Conservation (phyloP, 352 stramenopile genomes). For the Halophytophthora polymorphica region DNA sequence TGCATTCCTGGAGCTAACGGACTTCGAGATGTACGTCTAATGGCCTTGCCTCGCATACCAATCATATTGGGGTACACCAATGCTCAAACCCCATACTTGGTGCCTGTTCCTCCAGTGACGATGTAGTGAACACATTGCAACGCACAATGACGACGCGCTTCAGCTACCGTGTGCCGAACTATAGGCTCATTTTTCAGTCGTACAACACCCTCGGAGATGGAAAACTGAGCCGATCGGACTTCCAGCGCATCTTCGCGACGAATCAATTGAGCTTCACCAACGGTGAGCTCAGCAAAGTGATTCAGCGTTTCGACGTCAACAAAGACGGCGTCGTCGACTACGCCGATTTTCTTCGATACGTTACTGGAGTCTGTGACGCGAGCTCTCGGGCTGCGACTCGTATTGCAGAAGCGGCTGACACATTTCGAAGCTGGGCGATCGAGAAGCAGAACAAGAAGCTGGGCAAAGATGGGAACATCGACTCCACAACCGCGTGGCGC, state of each 20-base stretch:
- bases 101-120: constrained; percentile 37
- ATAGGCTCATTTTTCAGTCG: constrained; percentile 72
- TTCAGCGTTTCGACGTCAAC: constrained; percentile 79
- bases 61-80: background rate
- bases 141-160: constrained; percentile 65
- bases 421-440: constrained; percentile 63
- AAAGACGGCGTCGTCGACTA: constrained; percentile 77
- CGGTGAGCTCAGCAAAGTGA: constrained; percentile 69
- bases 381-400: constrained; percentile 46
- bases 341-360: constrained; percentile 71
- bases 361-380: constrained; percentile 71
- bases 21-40: constrained; percentile 65
- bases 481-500: constrained; percentile 71
- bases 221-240: constrained; percentile 62
- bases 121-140: constrained; percentile 59
- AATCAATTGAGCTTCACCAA: constrained; percentile 76
- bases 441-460: constrained; percentile 78
- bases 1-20: constrained; percentile 72
- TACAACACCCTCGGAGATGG: constrained; percentile 72
- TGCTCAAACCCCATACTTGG: background rate
- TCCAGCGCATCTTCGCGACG: constrained; percentile 62
- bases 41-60: background rate
- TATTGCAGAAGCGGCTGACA: constrained; percentile 60
- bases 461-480: constrained; percentile 76
- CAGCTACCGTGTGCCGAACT: constrained; percentile 62